phyloP scores from a whole-genome alignment of 1,284 basidiomycete genomes.

The Xerocomus nothofagi region DNA sequence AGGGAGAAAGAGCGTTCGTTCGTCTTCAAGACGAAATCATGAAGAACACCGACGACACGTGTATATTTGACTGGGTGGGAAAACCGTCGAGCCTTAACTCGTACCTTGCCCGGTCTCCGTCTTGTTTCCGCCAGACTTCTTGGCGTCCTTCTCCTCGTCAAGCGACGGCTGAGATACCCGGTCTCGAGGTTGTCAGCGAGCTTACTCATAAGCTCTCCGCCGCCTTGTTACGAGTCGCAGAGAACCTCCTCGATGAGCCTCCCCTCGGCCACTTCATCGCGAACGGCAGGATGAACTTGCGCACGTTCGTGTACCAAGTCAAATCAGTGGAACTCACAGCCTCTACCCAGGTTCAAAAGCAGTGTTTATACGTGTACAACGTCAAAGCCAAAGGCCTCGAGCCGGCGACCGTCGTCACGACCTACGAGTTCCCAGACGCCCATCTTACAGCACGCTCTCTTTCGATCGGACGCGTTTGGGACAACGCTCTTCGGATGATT shows the following conservation, averaged over 20 bases:
- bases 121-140: slow-evolving; percentile 19
- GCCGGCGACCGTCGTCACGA: slow-evolving; percentile 18
- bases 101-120: slow-evolving; percentile 25
- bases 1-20: slow-evolving; percentile 24
- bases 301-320: slow-evolving; percentile 28
- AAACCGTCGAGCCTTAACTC: slow-evolving; percentile 28
- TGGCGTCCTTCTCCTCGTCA: slow-evolving; percentile 14
- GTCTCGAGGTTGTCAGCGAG: slow-evolving; percentile 11
- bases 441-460: slow-evolving; percentile 4
- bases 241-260: slow-evolving; percentile 22
- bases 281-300: slow-evolving; percentile 32
- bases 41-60: slow-evolving; percentile 28
- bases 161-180: background rate
- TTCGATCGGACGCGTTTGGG: slow-evolving; percentile 27
- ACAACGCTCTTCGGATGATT: slow-evolving; percentile 17
- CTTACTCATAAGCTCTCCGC: slow-evolving; percentile 18
- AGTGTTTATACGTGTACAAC: slow-evolving; percentile 13
- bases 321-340: slow-evolving; percentile 10
- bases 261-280: slow-evolving; percentile 32
- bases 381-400: slow-evolving; percentile 22
- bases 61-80: slow-evolving; percentile 31
- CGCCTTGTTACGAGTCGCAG: slow-evolving; percentile 10
- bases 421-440: slow-evolving; percentile 8
- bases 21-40: slow-evolving; percentile 34
- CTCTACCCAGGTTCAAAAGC: slow-evolving; percentile 8